Evolutionary conservation across 257 asterid species (phyloP), one percentile per base, ranked within the genome.

Genomic region (Capsicum pubescens): DNA sequence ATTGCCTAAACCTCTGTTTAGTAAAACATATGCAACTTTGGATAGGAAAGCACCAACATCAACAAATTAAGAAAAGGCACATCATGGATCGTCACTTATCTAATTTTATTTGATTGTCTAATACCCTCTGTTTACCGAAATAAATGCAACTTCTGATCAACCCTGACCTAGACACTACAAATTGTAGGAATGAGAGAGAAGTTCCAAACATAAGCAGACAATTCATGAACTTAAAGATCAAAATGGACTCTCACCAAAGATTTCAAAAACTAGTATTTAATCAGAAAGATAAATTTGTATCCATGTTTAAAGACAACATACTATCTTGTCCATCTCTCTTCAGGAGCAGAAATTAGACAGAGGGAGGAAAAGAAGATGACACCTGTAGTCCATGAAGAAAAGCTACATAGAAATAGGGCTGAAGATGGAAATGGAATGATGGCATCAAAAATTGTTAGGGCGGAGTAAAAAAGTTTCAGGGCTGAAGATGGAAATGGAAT

Each of bases 331-430:
- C 44, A n/a, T 46, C 80, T 46, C 80, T 44, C 17, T 6, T 46
- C 39, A 71, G 79, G 79, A 71, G 58, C 79, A 46, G 39, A 46
- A n/a, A 71, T 44, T 71, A 44, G 58, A 71, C 59, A 71, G 58
- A 21, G 58, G 57, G 58, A 21, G 58, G 57, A 71, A 71, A 71
- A 71, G 79, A 71, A 71, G n/a, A 46, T 46, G 59, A 9, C 59
- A 71, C 70, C 3, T 50, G 19, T 50, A 7, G 8, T 74, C 80
- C 60, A 74, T 54, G 58, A 74, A 12, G 44, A 74, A 50, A 74
- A 16, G 21, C 19, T 21, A 48, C 17, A 72, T 6, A 26, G 32
- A 26, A 26, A 26, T 26, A 1, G 11, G 80, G 42, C 46, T 21
- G 46, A 74, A 74, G 61, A 74, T 50, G 60, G 12, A 19, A 74